These are phyloP conservation scores for Samsoniella hepiali DNA, from an alignment of 2,329 filamentous ascomycete species.

Conservation along the genomic window DNA sequence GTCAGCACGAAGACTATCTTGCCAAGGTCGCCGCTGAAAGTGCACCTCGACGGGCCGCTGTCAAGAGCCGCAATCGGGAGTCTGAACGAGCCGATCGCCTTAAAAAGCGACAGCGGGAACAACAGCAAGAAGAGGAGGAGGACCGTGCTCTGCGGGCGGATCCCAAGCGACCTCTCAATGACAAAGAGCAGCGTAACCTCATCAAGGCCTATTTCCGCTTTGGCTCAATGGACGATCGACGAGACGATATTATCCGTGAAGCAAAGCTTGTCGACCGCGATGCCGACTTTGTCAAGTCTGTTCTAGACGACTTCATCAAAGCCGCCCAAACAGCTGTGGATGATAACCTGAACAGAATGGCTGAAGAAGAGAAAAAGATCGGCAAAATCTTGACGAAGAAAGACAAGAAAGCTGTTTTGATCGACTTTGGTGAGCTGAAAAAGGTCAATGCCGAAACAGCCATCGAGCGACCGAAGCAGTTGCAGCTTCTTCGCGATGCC, in stretches of 20 bases:
- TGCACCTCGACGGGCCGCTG: slow-evolving; percentile 71
- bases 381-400: slow-evolving; percentile 91
- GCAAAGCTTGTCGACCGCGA: slow-evolving; percentile 83
- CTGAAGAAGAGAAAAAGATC: slow-evolving; percentile 76
- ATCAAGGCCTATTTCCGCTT: slow-evolving; percentile 88
- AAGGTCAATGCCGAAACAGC: slow-evolving; percentile 95
- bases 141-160: slow-evolving; percentile 72
- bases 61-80: slow-evolving; percentile 55
- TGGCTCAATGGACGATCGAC: slow-evolving; percentile 83
- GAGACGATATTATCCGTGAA: slow-evolving; percentile 82
- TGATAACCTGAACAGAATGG: slow-evolving; percentile 66
- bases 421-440: slow-evolving; percentile 90
- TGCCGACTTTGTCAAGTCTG: slow-evolving; percentile 69
- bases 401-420: slow-evolving; percentile 93
- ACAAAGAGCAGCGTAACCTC: slow-evolving; percentile 90
- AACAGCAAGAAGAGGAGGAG: slow-evolving; percentile 67
- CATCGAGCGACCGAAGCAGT: slow-evolving; percentile 83
- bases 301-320: slow-evolving; percentile 70
- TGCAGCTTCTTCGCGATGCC: slow-evolving; percentile 76
- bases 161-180: slow-evolving; percentile 82
- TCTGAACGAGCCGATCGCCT: slow-evolving; percentile 63
- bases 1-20: slow-evolving; percentile 78
- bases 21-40: slow-evolving; percentile 80
- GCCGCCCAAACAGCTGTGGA: slow-evolving; percentile 58
- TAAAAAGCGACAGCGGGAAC: slow-evolving; percentile 64